Conservation (phyloP, 225 moss, liverwort and hornwort species). For the Neckera pumila region DNA sequence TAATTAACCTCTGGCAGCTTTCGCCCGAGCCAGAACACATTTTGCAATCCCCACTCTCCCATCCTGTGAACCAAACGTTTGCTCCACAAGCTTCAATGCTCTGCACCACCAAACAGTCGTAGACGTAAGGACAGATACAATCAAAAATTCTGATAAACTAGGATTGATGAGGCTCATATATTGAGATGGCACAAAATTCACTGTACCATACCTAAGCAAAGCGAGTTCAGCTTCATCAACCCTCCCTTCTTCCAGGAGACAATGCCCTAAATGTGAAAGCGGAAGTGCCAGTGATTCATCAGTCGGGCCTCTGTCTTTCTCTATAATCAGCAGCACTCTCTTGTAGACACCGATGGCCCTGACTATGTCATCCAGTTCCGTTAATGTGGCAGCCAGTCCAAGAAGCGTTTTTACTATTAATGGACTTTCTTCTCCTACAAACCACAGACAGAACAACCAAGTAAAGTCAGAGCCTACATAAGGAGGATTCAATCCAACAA, state of each 20-base stretch:
- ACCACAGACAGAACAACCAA: not conserved
- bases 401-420: conserved; percentile 52
- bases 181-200: not conserved
- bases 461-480: not conserved
- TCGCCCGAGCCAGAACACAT: conserved; percentile 70
- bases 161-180: not conserved
- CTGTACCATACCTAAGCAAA: conserved; percentile 36
- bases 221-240: conserved; percentile 58
- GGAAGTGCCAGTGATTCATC: conserved; percentile 67
- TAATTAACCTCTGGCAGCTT: conserved; percentile 46
- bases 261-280: conserved; percentile 71
- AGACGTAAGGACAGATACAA: not conserved
- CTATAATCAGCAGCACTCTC: conserved; percentile 45
- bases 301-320: conserved; percentile 38
- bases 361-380: conserved; percentile 45
- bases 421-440: conserved; percentile 52
- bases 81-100: conserved; percentile 64
- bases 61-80: conserved; percentile 52
- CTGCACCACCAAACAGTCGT: conserved; percentile 15
- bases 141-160: not conserved
- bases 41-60: conserved; percentile 80
- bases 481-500: not conserved
- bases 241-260: conserved; percentile 65
- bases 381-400: conserved; percentile 62
- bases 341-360: conserved; percentile 60